Base-by-base conservation (phyloP, 2,329 filamentous ascomycete genomes). In the Diaporthe nobilis region DNA sequence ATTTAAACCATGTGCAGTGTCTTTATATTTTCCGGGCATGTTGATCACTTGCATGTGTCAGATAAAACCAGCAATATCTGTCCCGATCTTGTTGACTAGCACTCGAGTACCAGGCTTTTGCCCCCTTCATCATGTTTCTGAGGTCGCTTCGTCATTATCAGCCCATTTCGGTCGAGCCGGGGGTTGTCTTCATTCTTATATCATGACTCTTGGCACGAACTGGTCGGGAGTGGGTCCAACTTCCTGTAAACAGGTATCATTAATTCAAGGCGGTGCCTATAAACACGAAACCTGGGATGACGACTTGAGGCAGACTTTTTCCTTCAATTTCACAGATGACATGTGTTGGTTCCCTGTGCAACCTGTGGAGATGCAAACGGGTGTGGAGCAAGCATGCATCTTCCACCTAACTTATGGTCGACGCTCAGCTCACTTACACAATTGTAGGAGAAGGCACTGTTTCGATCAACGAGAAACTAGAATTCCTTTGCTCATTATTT, bases 101-200 rank as follows among this genome's bases (percentile, higher is more conserved):
- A 17, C 17, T 61, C 10, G 2, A 20, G n/a, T 4, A 61, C 28
- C n/a, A 61, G 15, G 1, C 34, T 57, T 15, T 34, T 9, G 3
- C 53, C 53, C 4, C 8, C 15, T 57, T 10, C 28, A 22, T 57
- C 53, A 39, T 42, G 20, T 42, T 61, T 25, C 37, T 44, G 28
- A 42, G 22, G n/a, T 20, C 1, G 12, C 20, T 25, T 28, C 37
- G 37, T 61, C 58, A 61, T 42, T 42, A 44, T 42, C 58, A 6
- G n/a, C 22, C 37, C 58, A 61, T 61, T 44, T 28, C 58, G 58
- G 37, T 61, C 58, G 12, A 15, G 4, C 13, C 60, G 60, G 60
- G 39, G n/a, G 15, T 31, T 49, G 42, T 34, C 42, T 65, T 65
- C 61, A 65, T 49, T 65, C 61, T 65, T 65, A 65, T 31, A 65